phyloP scores from a whole-genome alignment of 73 alveolate genomes.

The Paraurostyla sp. region DNA sequence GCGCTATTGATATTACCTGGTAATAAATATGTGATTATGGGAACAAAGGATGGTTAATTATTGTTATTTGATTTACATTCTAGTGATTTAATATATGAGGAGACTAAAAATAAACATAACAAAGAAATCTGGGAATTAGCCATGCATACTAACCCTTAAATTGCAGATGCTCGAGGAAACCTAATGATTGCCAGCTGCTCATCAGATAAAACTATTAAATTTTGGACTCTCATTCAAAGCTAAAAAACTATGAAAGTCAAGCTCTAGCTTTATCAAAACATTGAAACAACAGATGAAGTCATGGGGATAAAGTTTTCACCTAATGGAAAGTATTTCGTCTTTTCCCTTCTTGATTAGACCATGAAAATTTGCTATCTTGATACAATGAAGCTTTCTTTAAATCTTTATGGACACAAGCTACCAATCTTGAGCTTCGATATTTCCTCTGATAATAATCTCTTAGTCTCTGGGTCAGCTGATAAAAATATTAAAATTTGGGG shows the following conservation, averaged over 20 bases:
- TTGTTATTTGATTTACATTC: constrained; percentile 60
- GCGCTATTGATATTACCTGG: constrained; percentile 80
- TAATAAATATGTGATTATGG: constrained; percentile 79
- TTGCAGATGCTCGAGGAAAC: constrained; percentile 61
- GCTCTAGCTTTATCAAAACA: constrained; percentile 54
- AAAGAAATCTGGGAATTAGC: constrained; percentile 85
- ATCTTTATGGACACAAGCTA: constrained; percentile 94
- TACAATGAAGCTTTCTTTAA: constrained; percentile 88
- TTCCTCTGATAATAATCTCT: constrained; percentile 89
- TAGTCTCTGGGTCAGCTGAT: constrained; percentile 94
- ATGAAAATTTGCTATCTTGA: constrained; percentile 89
- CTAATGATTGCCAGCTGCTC: constrained; percentile 79
- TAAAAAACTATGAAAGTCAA: constrained; percentile 47
- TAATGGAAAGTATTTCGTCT: constrained; percentile 86
- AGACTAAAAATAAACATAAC: constrained; percentile 64
- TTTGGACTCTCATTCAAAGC: constrained; percentile 72
- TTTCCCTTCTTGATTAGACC: constrained; percentile 91
- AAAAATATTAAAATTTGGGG: constrained; percentile 98
- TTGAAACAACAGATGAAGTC: constrained; percentile 79
- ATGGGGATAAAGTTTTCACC: constrained; percentile 82
- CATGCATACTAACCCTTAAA: constrained; percentile 76
- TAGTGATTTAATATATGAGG: constrained; percentile 54
- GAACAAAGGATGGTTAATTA: constrained; percentile 82
- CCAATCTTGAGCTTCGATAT: constrained; percentile 92
- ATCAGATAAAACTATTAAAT: constrained; percentile 83